A percentile compares a stretch with the other conserved stretches of the same genome.
These are phyloP conservation scores for Pueraria montana DNA, from an alignment of 306 rosid genomes.

Conservation along the genomic window DNA sequence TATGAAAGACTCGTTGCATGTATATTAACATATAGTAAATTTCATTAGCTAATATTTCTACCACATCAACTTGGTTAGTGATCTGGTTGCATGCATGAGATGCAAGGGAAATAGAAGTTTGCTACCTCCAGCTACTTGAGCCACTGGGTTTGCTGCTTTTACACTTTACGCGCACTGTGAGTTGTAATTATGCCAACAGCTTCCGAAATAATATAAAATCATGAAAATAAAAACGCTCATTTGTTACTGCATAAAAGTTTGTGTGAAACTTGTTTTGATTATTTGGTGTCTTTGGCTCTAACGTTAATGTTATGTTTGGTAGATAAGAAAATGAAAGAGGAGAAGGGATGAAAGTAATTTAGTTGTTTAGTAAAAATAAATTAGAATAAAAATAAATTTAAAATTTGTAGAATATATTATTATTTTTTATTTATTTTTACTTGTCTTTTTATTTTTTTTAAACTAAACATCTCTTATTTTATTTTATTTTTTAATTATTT, in stretches of 20 bases:
- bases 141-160: not conserved
- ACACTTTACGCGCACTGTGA: not conserved
- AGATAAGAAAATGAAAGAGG: too few relatives aligned
- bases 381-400: too few relatives aligned
- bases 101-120: constrained; percentile 13
- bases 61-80: not conserved
- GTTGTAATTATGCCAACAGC: constrained; percentile 1
- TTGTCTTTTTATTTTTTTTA: too few relatives aligned
- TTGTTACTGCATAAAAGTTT: not conserved
- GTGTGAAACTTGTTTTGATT: not conserved
- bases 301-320: too few relatives aligned
- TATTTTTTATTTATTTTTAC: too few relatives aligned
- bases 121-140: not conserved
- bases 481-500: too few relatives aligned
- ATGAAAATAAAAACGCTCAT: not conserved
- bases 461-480: too few relatives aligned
- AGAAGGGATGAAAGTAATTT: too few relatives aligned
- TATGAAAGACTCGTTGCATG: not conserved
- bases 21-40: not conserved
- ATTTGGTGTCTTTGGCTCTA: too few relatives aligned
- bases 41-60: not conserved
- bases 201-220: not conserved
- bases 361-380: too few relatives aligned
- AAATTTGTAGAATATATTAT: too few relatives aligned
- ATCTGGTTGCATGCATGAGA: constrained; percentile 41